Evolutionary conservation across 805 yeast species (phyloP).

Genomic region (Pichia nanzhaoensis): DNA sequence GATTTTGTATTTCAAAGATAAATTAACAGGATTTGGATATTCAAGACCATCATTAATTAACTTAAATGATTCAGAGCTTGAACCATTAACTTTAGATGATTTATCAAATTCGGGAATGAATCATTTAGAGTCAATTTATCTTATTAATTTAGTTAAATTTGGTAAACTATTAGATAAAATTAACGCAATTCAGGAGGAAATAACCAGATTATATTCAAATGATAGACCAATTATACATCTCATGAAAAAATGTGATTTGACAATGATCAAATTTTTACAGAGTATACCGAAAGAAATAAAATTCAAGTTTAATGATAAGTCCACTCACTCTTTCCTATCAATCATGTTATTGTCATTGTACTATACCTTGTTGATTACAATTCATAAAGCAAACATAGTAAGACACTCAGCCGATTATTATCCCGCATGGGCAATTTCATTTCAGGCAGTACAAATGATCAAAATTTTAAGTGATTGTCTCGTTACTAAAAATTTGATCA

Average conservation of each 20-base stretch:
- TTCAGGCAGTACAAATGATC: constrained; percentile 75
- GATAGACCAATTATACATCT: constrained; percentile 35
- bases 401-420: constrained; percentile 27
- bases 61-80: constrained; percentile 68
- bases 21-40: constrained; percentile 61
- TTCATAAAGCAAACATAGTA: constrained; percentile 63
- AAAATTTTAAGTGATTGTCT: constrained; percentile 54
- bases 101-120: constrained; percentile 49
- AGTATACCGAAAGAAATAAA: constrained; percentile 56
- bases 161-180: constrained; percentile 68
- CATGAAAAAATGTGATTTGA: constrained; percentile 58
- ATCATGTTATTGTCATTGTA: constrained; percentile 61
- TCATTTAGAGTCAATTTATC: constrained; percentile 45
- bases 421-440: constrained; percentile 75
- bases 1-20: constrained; percentile 66
- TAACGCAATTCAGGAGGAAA: constrained; percentile 61
- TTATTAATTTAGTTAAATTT: constrained; percentile 56
- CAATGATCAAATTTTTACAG: constrained; percentile 72
- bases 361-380: constrained; percentile 63
- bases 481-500: constrained; percentile 46
- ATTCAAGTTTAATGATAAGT: constrained; percentile 50
- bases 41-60: constrained; percentile 68
- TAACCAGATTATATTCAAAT: constrained; percentile 51
- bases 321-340: constrained; percentile 48
- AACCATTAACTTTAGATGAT: constrained; percentile 63